Evolutionary conservation across 1,139 yeast species (phyloP).

Genomic region (Maudiozyma humilis): DNA sequence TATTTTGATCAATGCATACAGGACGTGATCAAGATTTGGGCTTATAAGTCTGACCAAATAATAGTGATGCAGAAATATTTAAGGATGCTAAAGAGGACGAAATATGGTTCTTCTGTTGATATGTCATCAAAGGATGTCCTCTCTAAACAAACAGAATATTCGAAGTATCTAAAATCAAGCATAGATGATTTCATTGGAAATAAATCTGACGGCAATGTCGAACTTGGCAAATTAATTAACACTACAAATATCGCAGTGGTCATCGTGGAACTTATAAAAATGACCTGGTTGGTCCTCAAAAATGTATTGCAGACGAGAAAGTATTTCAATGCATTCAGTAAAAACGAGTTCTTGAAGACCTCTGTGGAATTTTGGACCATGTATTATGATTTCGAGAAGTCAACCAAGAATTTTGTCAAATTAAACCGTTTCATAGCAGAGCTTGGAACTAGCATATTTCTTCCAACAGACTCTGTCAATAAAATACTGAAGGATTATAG

Average conservation of each 20-base stretch:
- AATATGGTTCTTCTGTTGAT: constrained; percentile 17
- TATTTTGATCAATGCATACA: constrained; percentile 12
- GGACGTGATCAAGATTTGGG: constrained; percentile 14
- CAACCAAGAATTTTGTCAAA: constrained; percentile 38
- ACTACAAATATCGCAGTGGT: constrained; percentile 32
- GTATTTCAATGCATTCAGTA: constrained; percentile 38
- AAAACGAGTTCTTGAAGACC: constrained; percentile 33
- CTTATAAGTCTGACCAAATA: constrained; percentile 11
- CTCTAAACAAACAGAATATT: constrained; percentile 20
- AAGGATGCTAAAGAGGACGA: constrained; percentile 17
- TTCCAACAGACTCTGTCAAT: constrained; percentile 44
- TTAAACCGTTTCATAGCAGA: constrained; percentile 38
- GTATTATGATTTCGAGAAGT: constrained; percentile 45
- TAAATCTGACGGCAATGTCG: constrained; percentile 12
- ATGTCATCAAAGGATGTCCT: constrained; percentile 15
- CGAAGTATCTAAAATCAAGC: constrained; percentile 22
- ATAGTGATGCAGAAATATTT: constrained; percentile 17
- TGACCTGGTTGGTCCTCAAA: constrained; percentile 32
- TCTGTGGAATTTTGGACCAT: constrained; percentile 50
- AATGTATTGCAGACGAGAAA: constrained; percentile 36
- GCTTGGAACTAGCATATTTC: constrained; percentile 37
- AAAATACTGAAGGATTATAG: constrained; percentile 34
- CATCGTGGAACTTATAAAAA: constrained; percentile 35
- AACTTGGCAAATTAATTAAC: constrained; percentile 28
- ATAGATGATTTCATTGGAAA: constrained; percentile 20